Evolutionary conservation across 2,329 filamentous ascomycete species (phyloP).

Genomic region (Scedosporium aurantiacum): DNA sequence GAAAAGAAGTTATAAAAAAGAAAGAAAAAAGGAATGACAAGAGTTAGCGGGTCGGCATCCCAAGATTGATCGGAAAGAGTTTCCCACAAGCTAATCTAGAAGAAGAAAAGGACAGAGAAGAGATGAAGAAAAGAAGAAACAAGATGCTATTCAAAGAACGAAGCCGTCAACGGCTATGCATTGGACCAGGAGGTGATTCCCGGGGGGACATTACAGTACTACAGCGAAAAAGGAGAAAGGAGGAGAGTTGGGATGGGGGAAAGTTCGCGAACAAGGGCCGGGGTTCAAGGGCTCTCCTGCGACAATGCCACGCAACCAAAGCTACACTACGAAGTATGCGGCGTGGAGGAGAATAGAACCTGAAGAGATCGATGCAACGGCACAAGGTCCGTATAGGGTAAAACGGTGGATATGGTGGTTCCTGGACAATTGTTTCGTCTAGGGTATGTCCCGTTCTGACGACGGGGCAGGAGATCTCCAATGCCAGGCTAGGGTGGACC

Average conservation of each 20-base stretch:
- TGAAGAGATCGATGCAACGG: neutral
- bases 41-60: constrained; percentile 6
- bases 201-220: neutral
- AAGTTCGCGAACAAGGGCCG: constrained; percentile 8
- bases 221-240: neutral
- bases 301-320: neutral
- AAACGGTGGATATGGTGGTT: neutral
- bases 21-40: constrained; percentile 3
- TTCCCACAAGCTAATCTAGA: constrained; percentile 5
- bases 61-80: constrained; percentile 6
- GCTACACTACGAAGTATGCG: neutral
- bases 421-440: neutral
- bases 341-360: neutral
- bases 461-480: neutral
- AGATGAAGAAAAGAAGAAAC: constrained; percentile 10
- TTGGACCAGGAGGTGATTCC: neutral
- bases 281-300: neutral
- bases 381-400: neutral
- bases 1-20: constrained; percentile 6
- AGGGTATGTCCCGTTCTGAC: neutral
- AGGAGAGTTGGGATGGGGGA: neutral
- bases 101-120: constrained; percentile 11
- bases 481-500: neutral
- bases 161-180: constrained; percentile 6
- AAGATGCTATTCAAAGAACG: constrained; percentile 8